phyloP scores from a whole-genome alignment of 2,329 filamentous ascomycete species.

The Didymellaceae sp. region DNA sequence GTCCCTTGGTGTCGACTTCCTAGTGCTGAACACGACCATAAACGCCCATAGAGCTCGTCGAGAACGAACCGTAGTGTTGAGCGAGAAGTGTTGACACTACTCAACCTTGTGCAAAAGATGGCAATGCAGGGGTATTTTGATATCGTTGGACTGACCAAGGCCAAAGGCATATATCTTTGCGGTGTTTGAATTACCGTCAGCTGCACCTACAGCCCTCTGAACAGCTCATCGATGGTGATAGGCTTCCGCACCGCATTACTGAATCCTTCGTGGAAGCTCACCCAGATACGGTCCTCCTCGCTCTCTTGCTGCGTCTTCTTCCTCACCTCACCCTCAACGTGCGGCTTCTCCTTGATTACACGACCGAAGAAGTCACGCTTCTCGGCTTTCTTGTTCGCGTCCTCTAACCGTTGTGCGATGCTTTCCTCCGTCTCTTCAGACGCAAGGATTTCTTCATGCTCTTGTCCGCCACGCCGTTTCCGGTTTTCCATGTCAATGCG shows the following conservation, averaged over 20 bases:
- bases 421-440: conserved; percentile 25
- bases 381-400: conserved; percentile 49
- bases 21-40: too few species aligned
- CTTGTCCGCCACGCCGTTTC: conserved; percentile 57
- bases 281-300: conserved; percentile 73
- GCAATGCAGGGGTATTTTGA: too few species aligned
- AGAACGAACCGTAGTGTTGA: too few species aligned
- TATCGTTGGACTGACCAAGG: too few species aligned
- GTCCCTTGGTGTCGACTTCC: too few species aligned
- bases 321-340: conserved; percentile 51
- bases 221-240: conserved; percentile 78
- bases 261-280: conserved; percentile 87
- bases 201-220: conserved; percentile 65
- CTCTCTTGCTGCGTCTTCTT: conserved; percentile 47
- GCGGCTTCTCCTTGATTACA: conserved; percentile 61
- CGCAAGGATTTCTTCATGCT: conserved; percentile 23
- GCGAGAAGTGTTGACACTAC: too few species aligned
- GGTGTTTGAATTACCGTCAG: background rate
- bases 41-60: too few species aligned
- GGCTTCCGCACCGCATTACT: conserved; percentile 93
- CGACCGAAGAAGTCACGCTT: conserved; percentile 89
- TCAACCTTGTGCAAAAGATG: too few species aligned
- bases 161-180: too few species aligned
- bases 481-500: conserved; percentile 70
- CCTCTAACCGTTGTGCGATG: conserved; percentile 30